phyloP scores from a whole-genome alignment of 768 basidiomycete species.

The Cyclocybe cylindracea region DNA sequence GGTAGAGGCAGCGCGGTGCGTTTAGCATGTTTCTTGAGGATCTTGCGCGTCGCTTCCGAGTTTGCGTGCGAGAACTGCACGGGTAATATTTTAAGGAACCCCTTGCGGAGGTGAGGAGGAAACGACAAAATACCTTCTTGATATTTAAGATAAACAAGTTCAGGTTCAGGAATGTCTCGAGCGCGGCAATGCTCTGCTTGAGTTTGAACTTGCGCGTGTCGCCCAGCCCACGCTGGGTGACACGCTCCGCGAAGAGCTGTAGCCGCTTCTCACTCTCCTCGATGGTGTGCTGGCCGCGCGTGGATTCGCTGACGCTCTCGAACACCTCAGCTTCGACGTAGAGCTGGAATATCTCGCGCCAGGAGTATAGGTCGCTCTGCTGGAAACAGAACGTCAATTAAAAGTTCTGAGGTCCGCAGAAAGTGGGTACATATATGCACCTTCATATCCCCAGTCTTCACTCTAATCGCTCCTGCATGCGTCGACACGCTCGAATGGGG shows the following conservation, averaged over 20 bases:
- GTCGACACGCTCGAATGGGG: slow-evolving; percentile 45
- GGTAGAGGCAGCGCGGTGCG: slow-evolving; percentile 80
- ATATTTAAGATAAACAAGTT: slow-evolving; percentile 80
- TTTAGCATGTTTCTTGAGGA: slow-evolving; percentile 93
- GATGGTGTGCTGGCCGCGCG: slow-evolving; percentile 65
- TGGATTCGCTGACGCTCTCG: slow-evolving; percentile 65
- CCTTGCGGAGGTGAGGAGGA: background rate
- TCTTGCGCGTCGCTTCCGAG: slow-evolving; percentile 88
- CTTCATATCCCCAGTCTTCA: slow-evolving; percentile 23
- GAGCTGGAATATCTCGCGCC: slow-evolving; percentile 88
- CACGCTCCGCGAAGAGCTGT: slow-evolving; percentile 59
- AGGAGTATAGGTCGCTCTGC: slow-evolving; percentile 76
- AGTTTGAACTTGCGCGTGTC: slow-evolving; percentile 56
- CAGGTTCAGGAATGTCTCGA: slow-evolving; percentile 72
- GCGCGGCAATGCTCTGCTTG: slow-evolving; percentile 55
- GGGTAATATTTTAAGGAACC: background rate
- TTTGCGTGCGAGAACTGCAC: slow-evolving; percentile 79
- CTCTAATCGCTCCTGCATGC: slow-evolving; percentile 34
- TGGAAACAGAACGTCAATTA: background rate
- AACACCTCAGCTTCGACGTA: slow-evolving; percentile 89
- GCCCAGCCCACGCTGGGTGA: slow-evolving; percentile 56
- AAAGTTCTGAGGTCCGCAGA: too few species aligned
- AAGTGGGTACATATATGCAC: slow-evolving; percentile 10
- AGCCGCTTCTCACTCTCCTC: slow-evolving; percentile 73
- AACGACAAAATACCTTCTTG: slow-evolving; percentile 59